A percentile compares a stretch with the other conserved stretches of the same genome.
phyloP scores from a whole-genome alignment of 257 asterid species.

The Petrea volubilis region DNA sequence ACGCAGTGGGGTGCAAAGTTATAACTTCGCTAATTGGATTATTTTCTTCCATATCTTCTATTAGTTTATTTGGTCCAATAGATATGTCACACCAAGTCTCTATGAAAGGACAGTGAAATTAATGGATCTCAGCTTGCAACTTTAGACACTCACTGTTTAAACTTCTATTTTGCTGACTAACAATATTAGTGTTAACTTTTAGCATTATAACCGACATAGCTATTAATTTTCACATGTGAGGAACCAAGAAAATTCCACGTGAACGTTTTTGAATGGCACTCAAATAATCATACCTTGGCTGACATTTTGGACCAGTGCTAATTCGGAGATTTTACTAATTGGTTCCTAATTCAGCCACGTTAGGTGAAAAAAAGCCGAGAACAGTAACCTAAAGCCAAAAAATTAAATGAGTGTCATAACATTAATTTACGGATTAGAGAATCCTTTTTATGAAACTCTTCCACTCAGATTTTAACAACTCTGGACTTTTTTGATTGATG shows the following conservation, averaged over 20 bases:
- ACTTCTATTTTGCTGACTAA: constrained; percentile 26
- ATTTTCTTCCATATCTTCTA: not conserved
- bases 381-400: not conserved
- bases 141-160: not conserved
- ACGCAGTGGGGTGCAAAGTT: too few relatives aligned
- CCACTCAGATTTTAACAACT: too few relatives aligned
- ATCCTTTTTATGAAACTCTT: too few relatives aligned
- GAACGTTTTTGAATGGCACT: not conserved
- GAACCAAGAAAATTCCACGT: not conserved
- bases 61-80: not conserved
- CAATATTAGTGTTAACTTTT: not conserved
- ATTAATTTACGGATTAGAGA: too few relatives aligned
- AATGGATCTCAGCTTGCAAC: not conserved
- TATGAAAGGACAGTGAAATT: not conserved
- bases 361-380: not conserved
- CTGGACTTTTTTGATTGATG: too few relatives aligned
- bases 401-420: not conserved
- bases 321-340: not conserved
- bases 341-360: not conserved
- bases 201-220: constrained; percentile 10
- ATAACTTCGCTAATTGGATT: too few relatives aligned
- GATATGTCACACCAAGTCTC: not conserved
- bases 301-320: not conserved
- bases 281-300: not conserved
- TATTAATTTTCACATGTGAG: not conserved